A percentile compares a stretch with the other conserved stretches of the same genome.
These are phyloP conservation scores for Psidium guajava DNA, from an alignment of 345 rosid genomes.

Conservation along the genomic window DNA sequence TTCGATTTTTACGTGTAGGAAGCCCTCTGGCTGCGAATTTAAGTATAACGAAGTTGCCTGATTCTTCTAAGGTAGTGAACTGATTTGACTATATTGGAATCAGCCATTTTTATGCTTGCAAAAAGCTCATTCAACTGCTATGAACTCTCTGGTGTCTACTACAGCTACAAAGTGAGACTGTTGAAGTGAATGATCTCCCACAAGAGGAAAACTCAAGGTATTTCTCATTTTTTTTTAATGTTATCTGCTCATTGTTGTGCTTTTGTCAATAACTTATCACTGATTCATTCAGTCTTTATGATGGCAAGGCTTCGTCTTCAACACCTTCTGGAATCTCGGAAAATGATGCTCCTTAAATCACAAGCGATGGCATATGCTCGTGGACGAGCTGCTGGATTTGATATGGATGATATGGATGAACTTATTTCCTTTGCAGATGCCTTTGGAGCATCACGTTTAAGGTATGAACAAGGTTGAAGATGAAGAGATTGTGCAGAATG, in stretches of 20 bases:
- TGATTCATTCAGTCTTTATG: constrained; percentile 9
- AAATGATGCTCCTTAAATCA: constrained; percentile 54
- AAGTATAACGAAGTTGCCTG: constrained; percentile 24
- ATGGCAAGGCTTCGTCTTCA: constrained; percentile 58
- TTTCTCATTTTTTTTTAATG: neutral
- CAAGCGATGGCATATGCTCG: constrained; percentile 92
- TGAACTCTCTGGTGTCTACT: neutral
- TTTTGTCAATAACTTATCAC: neutral
- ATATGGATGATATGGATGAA: constrained; percentile 54
- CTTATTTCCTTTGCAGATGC: constrained; percentile 67
- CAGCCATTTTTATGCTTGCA: neutral
- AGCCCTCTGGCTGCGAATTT: constrained; percentile 6
- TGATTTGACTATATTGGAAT: neutral
- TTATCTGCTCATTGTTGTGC: neutral
- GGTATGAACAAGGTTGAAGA: constrained; percentile 14
- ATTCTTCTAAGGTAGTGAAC: constrained; percentile 37
- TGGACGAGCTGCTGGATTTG: constrained; percentile 71
- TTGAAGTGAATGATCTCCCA: neutral
- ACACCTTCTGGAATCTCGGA: constrained; percentile 57
- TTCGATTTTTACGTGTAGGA: constrained; percentile 11
- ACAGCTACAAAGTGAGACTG: constrained; percentile 22
- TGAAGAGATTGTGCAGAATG: neutral
- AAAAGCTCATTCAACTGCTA: neutral
- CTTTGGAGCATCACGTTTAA: constrained; percentile 72
- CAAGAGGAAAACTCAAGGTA: constrained; percentile 72